Conservation (phyloP, 2,329 filamentous ascomycete genomes). For the Westerdykella sp. region DNA sequence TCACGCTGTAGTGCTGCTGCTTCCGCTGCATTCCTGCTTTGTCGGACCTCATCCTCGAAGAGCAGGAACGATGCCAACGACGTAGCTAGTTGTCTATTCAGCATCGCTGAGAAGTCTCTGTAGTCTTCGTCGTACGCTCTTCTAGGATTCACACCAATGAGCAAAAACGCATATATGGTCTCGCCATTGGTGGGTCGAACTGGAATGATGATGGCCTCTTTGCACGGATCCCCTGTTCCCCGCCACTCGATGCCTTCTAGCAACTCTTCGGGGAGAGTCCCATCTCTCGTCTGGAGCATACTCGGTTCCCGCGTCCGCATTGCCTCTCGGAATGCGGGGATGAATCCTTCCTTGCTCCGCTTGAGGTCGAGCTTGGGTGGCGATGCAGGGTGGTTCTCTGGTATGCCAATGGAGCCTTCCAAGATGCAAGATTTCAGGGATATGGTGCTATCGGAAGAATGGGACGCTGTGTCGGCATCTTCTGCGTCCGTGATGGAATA, state of each 20-base stretch:
- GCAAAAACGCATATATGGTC: constrained; percentile 26
- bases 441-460: constrained; percentile 23
- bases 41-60: constrained; percentile 29
- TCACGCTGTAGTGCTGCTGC: constrained; percentile 24
- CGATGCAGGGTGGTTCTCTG: constrained; percentile 23
- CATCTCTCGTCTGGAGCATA: constrained; percentile 21
- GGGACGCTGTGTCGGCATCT: constrained; percentile 18
- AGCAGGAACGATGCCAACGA: constrained; percentile 30
- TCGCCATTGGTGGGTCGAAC: constrained; percentile 25
- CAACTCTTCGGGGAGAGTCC: constrained; percentile 20
- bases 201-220: constrained; percentile 30
- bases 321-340: constrained; percentile 30
- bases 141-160: constrained; percentile 29
- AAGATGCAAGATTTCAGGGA: constrained; percentile 25
- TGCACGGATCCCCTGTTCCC: constrained; percentile 29
- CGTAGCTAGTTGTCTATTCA: constrained; percentile 30
- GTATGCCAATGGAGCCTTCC: constrained; percentile 30
- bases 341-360: constrained; percentile 24
- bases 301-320: constrained; percentile 28
- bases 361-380: constrained; percentile 24
- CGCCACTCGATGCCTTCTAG: constrained; percentile 28
- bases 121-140: constrained; percentile 32
- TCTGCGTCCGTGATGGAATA: constrained; percentile 28
- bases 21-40: constrained; percentile 21
- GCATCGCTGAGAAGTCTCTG: constrained; percentile 22